Percentiles rank a stretch among this genome's conserved stretches.
Conservation (phyloP, 2,329 filamentous ascomycete species). For the Escovopsis sp. region DNA sequence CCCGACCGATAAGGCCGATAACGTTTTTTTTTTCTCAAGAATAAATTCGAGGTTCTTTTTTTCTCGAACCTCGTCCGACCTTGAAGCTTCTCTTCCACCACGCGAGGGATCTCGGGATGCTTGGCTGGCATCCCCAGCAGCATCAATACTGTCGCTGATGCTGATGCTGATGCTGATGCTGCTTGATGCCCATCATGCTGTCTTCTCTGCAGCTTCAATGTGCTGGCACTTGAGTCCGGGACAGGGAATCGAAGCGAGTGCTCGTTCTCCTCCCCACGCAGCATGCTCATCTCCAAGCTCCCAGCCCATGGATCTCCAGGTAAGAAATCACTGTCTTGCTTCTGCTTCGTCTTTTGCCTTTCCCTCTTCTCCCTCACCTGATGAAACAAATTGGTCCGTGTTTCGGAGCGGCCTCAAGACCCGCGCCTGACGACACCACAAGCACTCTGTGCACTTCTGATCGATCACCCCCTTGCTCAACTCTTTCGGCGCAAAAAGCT, state of each 20-base stretch:
- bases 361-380: conserved; percentile 17
- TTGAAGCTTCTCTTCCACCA: neutral
- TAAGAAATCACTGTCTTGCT: conserved; percentile 1
- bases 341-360: neutral
- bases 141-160: too few species aligned
- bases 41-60: conserved; percentile 2
- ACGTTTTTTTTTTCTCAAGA: neutral
- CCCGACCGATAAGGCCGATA: conserved; percentile 2
- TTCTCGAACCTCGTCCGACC: neutral
- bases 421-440: conserved; percentile 66
- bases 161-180: too few species aligned
- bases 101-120: neutral
- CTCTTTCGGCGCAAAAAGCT: neutral
- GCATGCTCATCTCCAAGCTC: too few species aligned
- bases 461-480: conserved; percentile 1
- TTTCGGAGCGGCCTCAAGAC: conserved; percentile 90
- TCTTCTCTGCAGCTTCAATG: neutral
- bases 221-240: too few species aligned
- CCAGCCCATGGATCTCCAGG: neutral
- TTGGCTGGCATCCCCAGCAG: too few species aligned
- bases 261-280: too few species aligned
- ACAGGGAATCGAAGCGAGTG: too few species aligned
- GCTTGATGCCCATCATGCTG: too few species aligned
- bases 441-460: conserved; percentile 68
- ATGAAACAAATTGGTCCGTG: conserved; percentile 92